phyloP scores from a whole-genome alignment of 1,139 yeast species.

The Wickerhamiella infanticola region DNA sequence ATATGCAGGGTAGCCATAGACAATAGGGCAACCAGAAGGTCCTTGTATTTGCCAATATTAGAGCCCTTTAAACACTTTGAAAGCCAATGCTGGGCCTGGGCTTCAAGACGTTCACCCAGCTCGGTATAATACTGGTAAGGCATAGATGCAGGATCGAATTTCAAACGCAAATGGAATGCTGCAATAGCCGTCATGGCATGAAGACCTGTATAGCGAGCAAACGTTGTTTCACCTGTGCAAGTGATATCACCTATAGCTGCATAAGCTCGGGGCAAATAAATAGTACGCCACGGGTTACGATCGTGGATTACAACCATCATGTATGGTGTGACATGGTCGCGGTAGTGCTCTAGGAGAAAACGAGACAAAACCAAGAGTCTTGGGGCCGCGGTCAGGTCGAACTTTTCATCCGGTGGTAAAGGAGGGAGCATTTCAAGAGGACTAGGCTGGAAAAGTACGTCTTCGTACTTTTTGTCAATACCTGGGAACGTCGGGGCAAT shows the following conservation, averaged over 20 bases:
- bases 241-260: constrained; percentile 70
- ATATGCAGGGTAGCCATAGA: constrained; percentile 82
- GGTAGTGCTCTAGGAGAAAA: constrained; percentile 56
- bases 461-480: background rate
- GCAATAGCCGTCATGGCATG: constrained; percentile 72
- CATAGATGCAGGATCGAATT: constrained; percentile 39
- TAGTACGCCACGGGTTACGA: constrained; percentile 76
- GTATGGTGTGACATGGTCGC: constrained; percentile 66
- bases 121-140: constrained; percentile 58
- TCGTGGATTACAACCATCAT: constrained; percentile 78
- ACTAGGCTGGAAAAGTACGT: constrained; percentile 6
- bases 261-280: constrained; percentile 68
- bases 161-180: constrained; percentile 67
- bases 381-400: constrained; percentile 1
- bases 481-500: constrained; percentile 1
- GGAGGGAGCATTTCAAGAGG: background rate
- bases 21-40: constrained; percentile 66
- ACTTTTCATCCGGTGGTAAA: background rate
- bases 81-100: constrained; percentile 58
- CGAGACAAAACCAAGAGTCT: constrained; percentile 24
- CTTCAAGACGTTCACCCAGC: constrained; percentile 56
- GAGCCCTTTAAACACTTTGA: constrained; percentile 39
- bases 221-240: constrained; percentile 57
- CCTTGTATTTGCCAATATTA: constrained; percentile 49
- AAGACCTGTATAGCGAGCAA: constrained; percentile 60